Base-by-base conservation (phyloP, 345 rosid genomes). In the Brassica nigra region DNA sequence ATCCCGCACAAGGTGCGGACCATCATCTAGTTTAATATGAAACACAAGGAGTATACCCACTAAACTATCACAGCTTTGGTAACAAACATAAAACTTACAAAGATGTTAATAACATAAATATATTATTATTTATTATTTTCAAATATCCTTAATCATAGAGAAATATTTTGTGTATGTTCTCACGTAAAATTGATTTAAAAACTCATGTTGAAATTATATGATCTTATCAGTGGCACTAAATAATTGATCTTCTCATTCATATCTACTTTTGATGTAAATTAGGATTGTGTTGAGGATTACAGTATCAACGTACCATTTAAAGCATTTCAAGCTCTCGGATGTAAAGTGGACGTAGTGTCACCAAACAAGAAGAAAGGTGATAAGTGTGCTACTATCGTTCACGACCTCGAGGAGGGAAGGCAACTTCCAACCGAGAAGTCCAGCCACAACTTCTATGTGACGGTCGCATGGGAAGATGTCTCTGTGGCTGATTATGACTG, bases 211-310 rank as follows among this genome's bases (percentile, higher is more conserved):
- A 37, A 37, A 9, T 37, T 37, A 37, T 18, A 58, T 10, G 63
- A 59, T 36, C 8, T 9, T 62, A 57, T 34, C 15, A 59, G 23
- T 52, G 58, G 58, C 58, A 52, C 9, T 6, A 54, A 15, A 54
- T 54, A 7, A 6, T 52, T 42, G 59, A 14, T 66, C 23, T 71
- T 66, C 23, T 71, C 20, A 63, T 16, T 3, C 3, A 39, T 57
- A 9, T 73, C 27, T 20, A 49, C 2, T 77, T 71, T 73, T 6
- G 69, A 30, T 59, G 65, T 29, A 28, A 29, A 62, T n/a, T 18
- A 86, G 90, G 90, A 87, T 44, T 87, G 83, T 66, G 88, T 84
- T 20, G 90, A 87, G 57, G 89, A 87, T 28, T 84, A 81, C 49
- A 85, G 80, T 66, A 72, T 79, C 49, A 84, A 84, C 58, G 85